phyloP scores from a whole-genome alignment of 139 green algal genomes.

The Microglena sp. region DNA sequence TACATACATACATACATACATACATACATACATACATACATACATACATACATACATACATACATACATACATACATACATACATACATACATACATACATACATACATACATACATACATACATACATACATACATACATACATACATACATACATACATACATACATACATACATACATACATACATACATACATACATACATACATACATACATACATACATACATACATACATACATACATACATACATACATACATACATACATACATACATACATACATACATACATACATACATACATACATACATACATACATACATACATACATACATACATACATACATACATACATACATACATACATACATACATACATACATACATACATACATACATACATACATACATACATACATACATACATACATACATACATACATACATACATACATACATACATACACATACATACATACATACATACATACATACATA shows the following conservation, averaged over 20 bases:
- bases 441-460: constrained; percentile 8
- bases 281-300: background rate
- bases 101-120: background rate
- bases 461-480: background rate
- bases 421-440: constrained; percentile 3
- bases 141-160: background rate
- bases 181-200: background rate
- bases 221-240: background rate
- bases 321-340: background rate
- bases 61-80: background rate
- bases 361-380: background rate
- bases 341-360: background rate
- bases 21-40: background rate
- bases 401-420: background rate
- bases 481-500: constrained; percentile 7
- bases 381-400: background rate
- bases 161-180: background rate
- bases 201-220: background rate
- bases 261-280: background rate
- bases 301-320: background rate
- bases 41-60: background rate
- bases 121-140: background rate
- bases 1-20: background rate
- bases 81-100: background rate
- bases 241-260: background rate